Percentiles rank a stretch among this genome's conserved stretches.
Conservation (phyloP, 345 rosid genomes). For the Pistacia atlantica region DNA sequence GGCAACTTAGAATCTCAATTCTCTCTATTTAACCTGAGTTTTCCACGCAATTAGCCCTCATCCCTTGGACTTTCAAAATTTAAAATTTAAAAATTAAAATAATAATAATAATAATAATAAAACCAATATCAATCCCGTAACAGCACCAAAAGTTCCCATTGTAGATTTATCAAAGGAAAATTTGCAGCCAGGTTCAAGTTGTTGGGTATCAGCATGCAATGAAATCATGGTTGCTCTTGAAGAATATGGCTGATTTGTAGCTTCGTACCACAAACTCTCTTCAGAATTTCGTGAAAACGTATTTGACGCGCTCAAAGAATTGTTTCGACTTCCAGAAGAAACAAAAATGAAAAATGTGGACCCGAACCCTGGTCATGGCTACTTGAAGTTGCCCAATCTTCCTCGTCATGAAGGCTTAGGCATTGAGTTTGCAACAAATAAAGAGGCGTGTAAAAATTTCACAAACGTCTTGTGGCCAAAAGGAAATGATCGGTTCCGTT, state of each 20-base stretch:
- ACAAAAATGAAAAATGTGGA: slow-evolving; percentile 38
- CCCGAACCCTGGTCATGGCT: slow-evolving; percentile 51
- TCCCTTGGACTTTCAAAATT: neutral
- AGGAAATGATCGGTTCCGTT: slow-evolving; percentile 49
- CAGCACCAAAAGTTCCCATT: slow-evolving; percentile 6
- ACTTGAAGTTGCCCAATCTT: slow-evolving; percentile 32
- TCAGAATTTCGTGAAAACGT: slow-evolving; percentile 29
- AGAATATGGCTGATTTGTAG: slow-evolving; percentile 49
- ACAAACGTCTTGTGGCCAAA: slow-evolving; percentile 52
- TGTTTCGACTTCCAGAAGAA: slow-evolving; percentile 54
- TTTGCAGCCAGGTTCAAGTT: slow-evolving; percentile 21
- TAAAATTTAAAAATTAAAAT: neutral
- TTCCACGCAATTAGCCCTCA: too few relatives aligned
- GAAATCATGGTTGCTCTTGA: slow-evolving; percentile 29
- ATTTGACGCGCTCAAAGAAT: slow-evolving; percentile 29
- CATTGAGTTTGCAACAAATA: slow-evolving; percentile 38
- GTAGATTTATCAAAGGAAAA: slow-evolving; percentile 6
- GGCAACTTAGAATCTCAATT: too few relatives aligned
- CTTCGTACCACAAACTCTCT: slow-evolving; percentile 28
- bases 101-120: too few relatives aligned
- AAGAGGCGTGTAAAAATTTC: slow-evolving; percentile 37
- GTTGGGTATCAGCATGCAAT: slow-evolving; percentile 27
- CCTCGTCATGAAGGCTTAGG: slow-evolving; percentile 55
- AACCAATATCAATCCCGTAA: slow-evolving; percentile 25
- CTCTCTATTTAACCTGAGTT: too few relatives aligned